Base-by-base conservation (phyloP, 208 protist genomes). In the Crithidia sp. region DNA sequence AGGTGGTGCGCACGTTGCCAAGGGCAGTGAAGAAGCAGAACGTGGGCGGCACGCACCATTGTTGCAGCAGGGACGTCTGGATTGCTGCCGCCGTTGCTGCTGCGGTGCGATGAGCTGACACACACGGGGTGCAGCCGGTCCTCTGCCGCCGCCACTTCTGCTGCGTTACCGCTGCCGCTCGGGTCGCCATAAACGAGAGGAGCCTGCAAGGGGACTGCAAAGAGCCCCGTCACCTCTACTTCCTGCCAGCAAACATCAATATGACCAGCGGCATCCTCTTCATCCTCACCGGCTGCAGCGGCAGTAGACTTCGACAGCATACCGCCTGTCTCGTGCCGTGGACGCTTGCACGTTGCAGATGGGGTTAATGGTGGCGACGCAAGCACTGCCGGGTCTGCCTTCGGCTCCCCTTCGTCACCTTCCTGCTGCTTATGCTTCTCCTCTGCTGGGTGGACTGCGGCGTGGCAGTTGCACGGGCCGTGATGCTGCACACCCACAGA, bases 401-500 rank as follows among this genome's bases (percentile, higher is more conserved):
- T 28, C 28, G 28, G 28, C 28, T 28, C 28, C 28, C 28, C 28
- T 28, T 28, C 28, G 0, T 28, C 28, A 28, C 28, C 28, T 28
- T 28, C 28, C 45, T 49, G 9, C 45, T 49, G 7, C 12, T 13
- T 0, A 2, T 13, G 45, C 45, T 49, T 49, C 45, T 2, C 45
- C 12, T 13, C 45, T 7, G 45, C 45, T 49, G 7, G 45, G 7
- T 49, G 9, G 45, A 13, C 45, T 49, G 7, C 12, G 45, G 9
- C 2, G 45, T 13, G 45, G 45, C 45, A 49, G 45, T 7, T 49
- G 7, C 9, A 7, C 0, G 45, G 9, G 52, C 61, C 41, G 52
- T 67, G 40, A 72, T 95, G 88, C 64, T 85, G 85, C 40, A 80
- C 85, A 3, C 85, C 81, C 19, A 95, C 88, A 2, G 91, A 95